Evolutionary conservation across 169 alveolate species (phyloP), one percentile per base, ranked within the genome.

Genomic region (Theileria annulata): DNA sequence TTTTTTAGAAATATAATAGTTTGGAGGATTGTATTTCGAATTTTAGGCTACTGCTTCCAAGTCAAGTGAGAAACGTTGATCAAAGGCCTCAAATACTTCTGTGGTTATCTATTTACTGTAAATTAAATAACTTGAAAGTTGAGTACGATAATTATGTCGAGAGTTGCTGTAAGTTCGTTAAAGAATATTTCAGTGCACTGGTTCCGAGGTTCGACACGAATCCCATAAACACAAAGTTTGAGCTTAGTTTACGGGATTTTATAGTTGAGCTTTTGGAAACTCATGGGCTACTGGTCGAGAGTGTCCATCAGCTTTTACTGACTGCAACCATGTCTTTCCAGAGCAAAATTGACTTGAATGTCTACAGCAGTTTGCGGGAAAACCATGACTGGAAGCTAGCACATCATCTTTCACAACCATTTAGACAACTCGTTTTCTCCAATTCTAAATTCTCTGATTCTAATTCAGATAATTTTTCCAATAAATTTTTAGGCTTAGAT

Each of bases 151-250:
- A 15, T 13, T 17, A 17, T 2, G 31, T 31, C 42, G 49, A 62
- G 25, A 19, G 37, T 15, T 31, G 23, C 6, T 17, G 27, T 2
- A 27, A 23, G 48, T 62, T 1, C 48, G 8, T 30, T 21, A 27
- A 31, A 21, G 48, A 21, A 31, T 21, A 62, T 21, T 62, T 62
- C 71, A 62, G 71, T 6, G 27, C 37, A 31, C 25, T 21, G 31
- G 31, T 37, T 27, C 71, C 71, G 17, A 62, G 12, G 49, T 31
- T 62, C 4, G 37, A 62, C 19, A 62, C 48, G 13, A 62, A 62
- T 21, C 71, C 71, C 23, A 62, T 62, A 17, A 62, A 62, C 48
- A 62, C 48, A n/a, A 15, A 31, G 19, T 62, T 62, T 62, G 71
- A 62, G n/a, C 37, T 19, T 17, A 62, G 37, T 3, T 62, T 31